Conservation (phyloP, 805 yeast species). For the Candida pini region DNA sequence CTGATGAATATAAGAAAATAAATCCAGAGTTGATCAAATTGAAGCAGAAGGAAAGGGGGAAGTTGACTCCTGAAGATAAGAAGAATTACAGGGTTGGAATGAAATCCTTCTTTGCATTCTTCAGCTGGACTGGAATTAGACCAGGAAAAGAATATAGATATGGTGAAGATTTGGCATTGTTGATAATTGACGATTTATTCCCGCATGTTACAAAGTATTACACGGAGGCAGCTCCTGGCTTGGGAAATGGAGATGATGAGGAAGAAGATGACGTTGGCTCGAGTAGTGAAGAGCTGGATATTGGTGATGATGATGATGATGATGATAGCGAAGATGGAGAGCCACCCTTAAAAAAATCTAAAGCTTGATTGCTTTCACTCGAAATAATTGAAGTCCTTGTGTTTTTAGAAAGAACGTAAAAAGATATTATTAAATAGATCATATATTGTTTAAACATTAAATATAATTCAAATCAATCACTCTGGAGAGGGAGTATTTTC, state of each 20-base stretch:
- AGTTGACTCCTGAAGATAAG: conserved; percentile 47
- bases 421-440: not conserved
- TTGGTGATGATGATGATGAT: conserved; percentile 48
- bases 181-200: conserved; percentile 72
- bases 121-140: conserved; percentile 74
- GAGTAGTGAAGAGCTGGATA: conserved; percentile 43
- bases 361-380: not conserved
- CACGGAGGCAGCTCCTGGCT: conserved; percentile 63
- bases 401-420: not conserved
- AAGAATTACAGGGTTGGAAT: conserved; percentile 61
- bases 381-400: not conserved
- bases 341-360: conserved; percentile 5
- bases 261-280: conserved; percentile 36
- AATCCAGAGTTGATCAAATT: conserved; percentile 49
- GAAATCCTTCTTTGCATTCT: conserved; percentile 86
- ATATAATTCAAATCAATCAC: not conserved
- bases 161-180: conserved; percentile 72
- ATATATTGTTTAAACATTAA: not conserved
- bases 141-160: conserved; percentile 73
- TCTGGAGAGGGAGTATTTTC: conserved; percentile 11
- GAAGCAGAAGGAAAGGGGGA: conserved; percentile 23
- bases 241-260: conserved; percentile 49
- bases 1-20: conserved; percentile 47
- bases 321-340: conserved; percentile 23
- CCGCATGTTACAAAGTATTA: conserved; percentile 84